These are phyloP conservation scores for Hypoxylon sp. DNA, from an alignment of 2,329 filamentous ascomycete genomes.

Conservation along the genomic window DNA sequence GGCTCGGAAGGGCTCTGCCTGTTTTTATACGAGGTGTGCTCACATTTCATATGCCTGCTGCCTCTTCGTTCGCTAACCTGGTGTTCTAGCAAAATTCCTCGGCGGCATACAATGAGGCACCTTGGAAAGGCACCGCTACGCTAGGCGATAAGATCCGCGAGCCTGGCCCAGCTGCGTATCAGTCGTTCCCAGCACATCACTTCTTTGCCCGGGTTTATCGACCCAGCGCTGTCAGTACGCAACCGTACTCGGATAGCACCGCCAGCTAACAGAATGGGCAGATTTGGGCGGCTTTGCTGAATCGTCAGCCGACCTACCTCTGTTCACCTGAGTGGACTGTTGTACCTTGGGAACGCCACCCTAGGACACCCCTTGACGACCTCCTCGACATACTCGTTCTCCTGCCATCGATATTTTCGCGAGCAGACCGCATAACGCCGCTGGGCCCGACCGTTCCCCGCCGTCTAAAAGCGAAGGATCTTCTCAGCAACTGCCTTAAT, in stretches of 20 bases:
- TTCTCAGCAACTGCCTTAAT: conserved; percentile 57
- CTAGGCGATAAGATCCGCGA: conserved; percentile 50
- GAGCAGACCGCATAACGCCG: conserved; percentile 53
- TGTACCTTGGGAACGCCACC: conserved; percentile 60
- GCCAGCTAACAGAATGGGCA: conserved; percentile 28
- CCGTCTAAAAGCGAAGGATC: conserved; percentile 55
- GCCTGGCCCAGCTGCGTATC: conserved; percentile 56
- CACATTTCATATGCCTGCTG: neutral
- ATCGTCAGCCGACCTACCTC: conserved; percentile 60
- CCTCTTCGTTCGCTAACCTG: conserved; percentile 18
- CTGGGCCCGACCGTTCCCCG: conserved; percentile 52
- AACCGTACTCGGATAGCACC: neutral
- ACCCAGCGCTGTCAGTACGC: conserved; percentile 57
- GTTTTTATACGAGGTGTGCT: conserved; percentile 62
- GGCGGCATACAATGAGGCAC: conserved; percentile 45
- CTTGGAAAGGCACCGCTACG: conserved; percentile 50
- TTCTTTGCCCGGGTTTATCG: conserved; percentile 65
- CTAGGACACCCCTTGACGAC: conserved; percentile 59
- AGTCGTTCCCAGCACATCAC: conserved; percentile 63
- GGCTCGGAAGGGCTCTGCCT: conserved; percentile 55
- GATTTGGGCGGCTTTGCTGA: conserved; percentile 56
- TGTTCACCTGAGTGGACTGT: conserved; percentile 59
- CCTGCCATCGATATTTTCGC: conserved; percentile 57
- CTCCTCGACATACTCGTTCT: conserved; percentile 60
- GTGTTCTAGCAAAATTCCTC: conserved; percentile 55